Conservation (phyloP, 106 monocot species). For the Allium sativum region DNA sequence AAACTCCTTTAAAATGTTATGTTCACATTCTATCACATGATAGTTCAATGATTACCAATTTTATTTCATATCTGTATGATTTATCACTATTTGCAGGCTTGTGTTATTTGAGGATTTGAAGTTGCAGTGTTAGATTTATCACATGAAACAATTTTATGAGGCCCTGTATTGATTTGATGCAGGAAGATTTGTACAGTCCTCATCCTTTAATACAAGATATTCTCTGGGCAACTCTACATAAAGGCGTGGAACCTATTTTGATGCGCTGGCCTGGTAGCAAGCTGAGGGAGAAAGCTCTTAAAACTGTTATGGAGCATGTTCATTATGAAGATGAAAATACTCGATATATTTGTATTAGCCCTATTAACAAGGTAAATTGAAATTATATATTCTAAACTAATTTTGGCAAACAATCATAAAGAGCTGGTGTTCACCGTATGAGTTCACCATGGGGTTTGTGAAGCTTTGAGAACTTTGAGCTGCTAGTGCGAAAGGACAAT, state of each 20-base stretch:
- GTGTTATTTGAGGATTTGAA: no score
- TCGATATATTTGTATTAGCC: conserved; percentile 77
- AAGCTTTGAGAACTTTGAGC: neutral
- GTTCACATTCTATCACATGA: no score
- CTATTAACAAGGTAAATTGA: conserved; percentile 78
- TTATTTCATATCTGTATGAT: no score
- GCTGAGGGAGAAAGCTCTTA: conserved; percentile 72
- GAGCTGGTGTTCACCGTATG: neutral
- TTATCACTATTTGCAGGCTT: no score
- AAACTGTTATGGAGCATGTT: conserved; percentile 63
- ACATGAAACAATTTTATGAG: neutral
- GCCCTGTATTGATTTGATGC: conserved; percentile 9
- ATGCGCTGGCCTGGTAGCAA: conserved; percentile 62
- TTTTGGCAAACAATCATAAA: neutral
- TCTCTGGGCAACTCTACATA: conserved; percentile 71
- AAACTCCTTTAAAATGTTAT: no score
- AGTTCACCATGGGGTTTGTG: neutral
- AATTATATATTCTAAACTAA: neutral
- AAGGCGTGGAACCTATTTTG: conserved; percentile 68
- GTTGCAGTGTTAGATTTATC: neutral
- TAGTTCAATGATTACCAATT: no score
- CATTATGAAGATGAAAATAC: conserved; percentile 98
- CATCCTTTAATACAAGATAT: conserved; percentile 78
- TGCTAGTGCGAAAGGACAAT: neutral
- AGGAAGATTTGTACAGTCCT: conserved; percentile 93